Evolutionary conservation across 2,329 filamentous ascomycete species (phyloP).

Genomic region (Coleophoma crateriformis): DNA sequence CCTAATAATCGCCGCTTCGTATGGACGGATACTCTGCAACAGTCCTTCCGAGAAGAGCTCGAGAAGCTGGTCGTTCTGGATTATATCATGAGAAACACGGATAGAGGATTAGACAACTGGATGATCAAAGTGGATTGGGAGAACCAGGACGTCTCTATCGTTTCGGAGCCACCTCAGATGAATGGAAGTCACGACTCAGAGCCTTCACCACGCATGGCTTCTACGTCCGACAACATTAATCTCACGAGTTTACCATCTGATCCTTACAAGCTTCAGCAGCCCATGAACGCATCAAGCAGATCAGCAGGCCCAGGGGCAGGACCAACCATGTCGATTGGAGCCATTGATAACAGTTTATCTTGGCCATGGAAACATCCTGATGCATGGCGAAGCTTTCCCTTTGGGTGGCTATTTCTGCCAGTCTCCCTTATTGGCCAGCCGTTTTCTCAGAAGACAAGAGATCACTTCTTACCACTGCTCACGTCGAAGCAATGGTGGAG

Average conservation of each 20-base stretch:
- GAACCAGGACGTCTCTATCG: slow-evolving; percentile 75
- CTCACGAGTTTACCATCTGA: slow-evolving; percentile 34
- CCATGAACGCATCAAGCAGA: slow-evolving; percentile 70
- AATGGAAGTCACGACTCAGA: slow-evolving; percentile 51
- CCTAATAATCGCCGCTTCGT: slow-evolving; percentile 45
- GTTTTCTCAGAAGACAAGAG: slow-evolving; percentile 87
- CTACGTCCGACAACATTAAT: slow-evolving; percentile 28
- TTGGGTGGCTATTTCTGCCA: slow-evolving; percentile 96
- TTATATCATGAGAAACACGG: slow-evolving; percentile 99
- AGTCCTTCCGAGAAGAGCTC: slow-evolving; percentile 88
- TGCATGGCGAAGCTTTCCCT: slow-evolving; percentile 84
- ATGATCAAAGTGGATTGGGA: slow-evolving; percentile 97
- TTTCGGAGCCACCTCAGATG: slow-evolving; percentile 71
- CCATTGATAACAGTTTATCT: slow-evolving; percentile 95
- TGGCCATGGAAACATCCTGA: slow-evolving; percentile 99
- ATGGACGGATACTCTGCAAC: slow-evolving; percentile 86
- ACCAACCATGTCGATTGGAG: slow-evolving; percentile 67
- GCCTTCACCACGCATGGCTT: slow-evolving; percentile 41
- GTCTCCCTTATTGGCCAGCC: slow-evolving; percentile 94
- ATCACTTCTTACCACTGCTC: slow-evolving; percentile 92
- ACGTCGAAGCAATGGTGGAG: slow-evolving; percentile 97
- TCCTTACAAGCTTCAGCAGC: slow-evolving; percentile 73
- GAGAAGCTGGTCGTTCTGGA: slow-evolving; percentile 97
- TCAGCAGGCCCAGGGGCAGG: slow-evolving; percentile 31
- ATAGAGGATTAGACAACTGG: slow-evolving; percentile 96